Base-by-base conservation (phyloP, 1,139 yeast species). In the Yamadazyma songkhlaensis region DNA sequence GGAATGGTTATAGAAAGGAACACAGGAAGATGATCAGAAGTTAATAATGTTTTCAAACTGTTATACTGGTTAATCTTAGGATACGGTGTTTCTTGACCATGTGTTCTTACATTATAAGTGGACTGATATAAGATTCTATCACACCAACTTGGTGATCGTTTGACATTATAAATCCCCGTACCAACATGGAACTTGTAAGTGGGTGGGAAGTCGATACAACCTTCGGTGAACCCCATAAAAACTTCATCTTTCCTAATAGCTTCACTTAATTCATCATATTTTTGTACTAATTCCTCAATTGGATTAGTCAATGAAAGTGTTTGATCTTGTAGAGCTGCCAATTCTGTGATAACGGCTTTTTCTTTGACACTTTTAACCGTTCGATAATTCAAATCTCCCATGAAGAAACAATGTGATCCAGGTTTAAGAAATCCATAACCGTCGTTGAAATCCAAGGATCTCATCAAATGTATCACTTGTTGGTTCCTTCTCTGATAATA, bases 321-420 rank as follows among this genome's bases (percentile, higher is more conserved):
- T 45, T 51, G 60, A 42, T 60, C 65, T 34, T 54, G 63, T 14
- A 64, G 42, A 2, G 48, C 38, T 3, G 52, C 38, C 17, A 66
- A 50, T 24, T 50, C 50, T 12, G 46, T 46, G 15, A 53, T 41
- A 3, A 46, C 42, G 14, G 42, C 38, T n/a, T 46, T 36, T 15
- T 48, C 49, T 0, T 41, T 32, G 10, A 49, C 47, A 32, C 50
- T 47, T 43, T 76, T 64, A 3, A 69, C 59, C 3, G 81, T 74
- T 36, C 97, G 69, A 57, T 84, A 89, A 57, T 89, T 89, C 49
- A 89, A 64, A 57, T 89, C 97, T 0, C 97, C 97, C 71, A 86
- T 61, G 40, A 88, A 60, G 50, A 88, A 84, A 9, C 81, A 60
- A 53, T 85, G 95, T 6, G 72, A 52, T 0, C 62, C 54, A 1